Percentiles rank a stretch among this genome's conserved stretches.
Evolutionary conservation across 2,329 filamentous ascomycete genomes (phyloP).

Genomic region (Pezicula rhizophila): DNA sequence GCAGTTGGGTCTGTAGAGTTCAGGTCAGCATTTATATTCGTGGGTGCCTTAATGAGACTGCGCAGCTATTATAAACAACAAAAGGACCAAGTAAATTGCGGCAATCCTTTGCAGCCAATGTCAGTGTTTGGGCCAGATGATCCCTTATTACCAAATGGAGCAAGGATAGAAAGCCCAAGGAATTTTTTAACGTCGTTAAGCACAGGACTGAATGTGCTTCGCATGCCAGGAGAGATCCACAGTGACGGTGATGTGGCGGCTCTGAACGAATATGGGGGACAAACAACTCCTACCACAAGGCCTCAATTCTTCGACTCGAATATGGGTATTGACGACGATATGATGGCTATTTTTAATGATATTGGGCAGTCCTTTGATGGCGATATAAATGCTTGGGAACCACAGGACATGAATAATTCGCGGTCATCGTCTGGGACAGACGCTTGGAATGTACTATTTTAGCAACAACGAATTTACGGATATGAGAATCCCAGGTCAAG

Average conservation of each 20-base stretch:
- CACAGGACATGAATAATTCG: not conserved
- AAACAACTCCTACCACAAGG: not conserved
- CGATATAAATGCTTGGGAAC: not conserved
- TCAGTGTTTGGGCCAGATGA: not conserved
- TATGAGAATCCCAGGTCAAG: no score
- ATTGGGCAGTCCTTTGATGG: not conserved
- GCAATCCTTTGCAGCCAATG: slow-evolving; percentile 6
- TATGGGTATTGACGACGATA: not conserved
- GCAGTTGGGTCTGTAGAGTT: slow-evolving; percentile 56
- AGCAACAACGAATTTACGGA: no score
- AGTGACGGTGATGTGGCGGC: not conserved
- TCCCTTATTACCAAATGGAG: not conserved
- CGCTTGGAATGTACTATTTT: no score
- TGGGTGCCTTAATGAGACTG: slow-evolving; percentile 61
- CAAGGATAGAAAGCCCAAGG: no score
- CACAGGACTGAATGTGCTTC: not conserved
- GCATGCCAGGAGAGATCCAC: not conserved
- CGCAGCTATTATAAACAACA: slow-evolving; percentile 54
- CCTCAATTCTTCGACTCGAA: not conserved
- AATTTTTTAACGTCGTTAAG: not conserved
- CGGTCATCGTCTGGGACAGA: no score
- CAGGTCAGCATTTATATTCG: slow-evolving; percentile 60
- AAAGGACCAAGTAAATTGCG: slow-evolving; percentile 30
- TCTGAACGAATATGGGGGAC: not conserved
- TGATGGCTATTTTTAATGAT: not conserved